Evolutionary conservation across 495 filamentous ascomycete species (phyloP), one percentile per base, ranked within the genome.

Genomic region (Stereocaulon alpinum): DNA sequence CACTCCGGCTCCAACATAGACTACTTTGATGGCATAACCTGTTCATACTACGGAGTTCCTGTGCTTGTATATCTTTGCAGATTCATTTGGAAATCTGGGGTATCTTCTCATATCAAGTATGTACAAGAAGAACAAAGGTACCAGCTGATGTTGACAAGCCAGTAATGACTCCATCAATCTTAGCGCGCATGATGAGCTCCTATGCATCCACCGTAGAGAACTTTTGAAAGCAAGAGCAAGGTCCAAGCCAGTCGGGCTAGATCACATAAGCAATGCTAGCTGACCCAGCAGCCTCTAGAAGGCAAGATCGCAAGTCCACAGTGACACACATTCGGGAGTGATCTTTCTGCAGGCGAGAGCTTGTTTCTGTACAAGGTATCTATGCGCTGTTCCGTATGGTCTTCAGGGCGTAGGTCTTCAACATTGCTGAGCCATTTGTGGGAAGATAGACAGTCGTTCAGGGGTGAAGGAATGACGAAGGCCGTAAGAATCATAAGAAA

Each of bases 201-300:
- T 45, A 17, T 40, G 43, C 55, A 29, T 29, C 32, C 55, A 12
- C 44, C 34, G n/a, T 40, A 9, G 18, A 40, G 17, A 15, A 48
- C 6, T n/a, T 48, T n/a, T 5, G 18, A 4, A 49, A 40, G 43
- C 44, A 37, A 11, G 11, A 49, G 55, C 55, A 49, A 49, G 5
- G 14, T 37, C 43, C 30, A 58, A 20, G 40, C 32, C 32, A 40
- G 15, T 40, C 24, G 24, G 55, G 29, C 44, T 49, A 58, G 44
- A 58, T 58, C 47, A 58, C 32, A 49, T 49, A 49, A 41, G 14
- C 6, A 20, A 48, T 58, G 34, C 55, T 58, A 37, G 55, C 55
- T 47, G 29, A 50, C 44, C 55, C 55, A 49, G 42, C 55, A 58
- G 43, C 55, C 15, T 47, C 43, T 24, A 40, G 27, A 40, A 54